Conservation (phyloP, 2,329 filamentous ascomycete genomes). For the Dactylellina cionopaga region DNA sequence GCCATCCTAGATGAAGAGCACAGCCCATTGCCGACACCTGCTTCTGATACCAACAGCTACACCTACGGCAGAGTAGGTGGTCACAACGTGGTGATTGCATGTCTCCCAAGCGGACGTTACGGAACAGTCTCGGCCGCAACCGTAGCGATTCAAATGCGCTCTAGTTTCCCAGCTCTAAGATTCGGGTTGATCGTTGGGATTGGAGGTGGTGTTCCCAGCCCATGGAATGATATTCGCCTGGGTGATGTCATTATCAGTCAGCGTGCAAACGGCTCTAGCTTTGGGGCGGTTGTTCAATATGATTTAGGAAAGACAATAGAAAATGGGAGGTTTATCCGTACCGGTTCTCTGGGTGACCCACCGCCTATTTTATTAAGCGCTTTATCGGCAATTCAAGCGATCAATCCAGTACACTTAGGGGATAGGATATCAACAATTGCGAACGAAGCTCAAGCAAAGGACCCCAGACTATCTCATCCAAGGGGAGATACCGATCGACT, state of each 20-base stretch:
- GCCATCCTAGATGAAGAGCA: conserved; percentile 49
- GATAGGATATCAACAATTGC: background rate
- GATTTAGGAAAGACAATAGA: conserved; percentile 21
- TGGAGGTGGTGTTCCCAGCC: conserved; percentile 52
- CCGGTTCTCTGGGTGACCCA: conserved; percentile 7
- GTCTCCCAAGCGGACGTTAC: conserved; percentile 36
- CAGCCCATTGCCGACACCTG: background rate
- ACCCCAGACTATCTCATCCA: background rate
- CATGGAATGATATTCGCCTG: conserved; percentile 33
- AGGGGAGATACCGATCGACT: background rate
- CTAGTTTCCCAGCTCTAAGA: conserved; percentile 32
- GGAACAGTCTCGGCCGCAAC: conserved; percentile 48
- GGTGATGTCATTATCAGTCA: conserved; percentile 44
- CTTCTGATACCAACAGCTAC: conserved; percentile 43
- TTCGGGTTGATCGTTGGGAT: conserved; percentile 54
- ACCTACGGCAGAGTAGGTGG: conserved; percentile 32
- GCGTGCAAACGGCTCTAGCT: background rate
- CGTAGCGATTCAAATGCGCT: conserved; percentile 44
- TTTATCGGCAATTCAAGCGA: background rate
- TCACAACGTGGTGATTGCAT: conserved; percentile 53
- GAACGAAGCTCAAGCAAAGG: background rate
- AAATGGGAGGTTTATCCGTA: conserved; percentile 5
- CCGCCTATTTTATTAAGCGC: conserved; percentile 10
- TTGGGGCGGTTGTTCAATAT: conserved; percentile 15
- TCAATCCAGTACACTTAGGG: background rate